Conservation (phyloP, 345 rosid genomes). For the Hirschfeldia incana region DNA sequence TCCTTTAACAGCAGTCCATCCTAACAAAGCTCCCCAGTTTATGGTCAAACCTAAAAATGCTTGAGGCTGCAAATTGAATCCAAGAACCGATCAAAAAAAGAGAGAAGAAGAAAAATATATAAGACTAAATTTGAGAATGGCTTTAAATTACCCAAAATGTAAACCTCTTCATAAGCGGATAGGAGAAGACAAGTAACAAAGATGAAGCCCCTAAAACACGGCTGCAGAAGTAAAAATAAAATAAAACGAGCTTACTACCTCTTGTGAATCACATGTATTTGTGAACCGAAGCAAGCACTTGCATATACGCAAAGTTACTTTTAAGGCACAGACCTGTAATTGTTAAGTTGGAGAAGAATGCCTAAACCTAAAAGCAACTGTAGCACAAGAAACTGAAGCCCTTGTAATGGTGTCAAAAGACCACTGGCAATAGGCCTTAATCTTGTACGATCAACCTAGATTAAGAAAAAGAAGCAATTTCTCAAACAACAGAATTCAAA, state of each 20-base stretch:
- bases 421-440: conserved; percentile 95
- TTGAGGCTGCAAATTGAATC: conserved; percentile 69
- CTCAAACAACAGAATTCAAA: not conserved
- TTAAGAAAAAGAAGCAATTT: not conserved
- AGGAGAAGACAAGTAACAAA: conserved; percentile 87
- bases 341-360: conserved; percentile 87
- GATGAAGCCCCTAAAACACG: conserved; percentile 82
- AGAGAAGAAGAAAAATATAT: not conserved
- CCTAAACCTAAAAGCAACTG: conserved; percentile 90
- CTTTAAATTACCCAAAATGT: conserved; percentile 76
- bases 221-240: conserved; percentile 54
- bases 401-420: conserved; percentile 77
- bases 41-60: conserved; percentile 87
- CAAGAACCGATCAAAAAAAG: conserved; percentile 5
- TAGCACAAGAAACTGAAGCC: conserved; percentile 75
- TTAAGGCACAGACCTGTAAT: conserved; percentile 58
- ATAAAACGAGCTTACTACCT: conserved; percentile 21
- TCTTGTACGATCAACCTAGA: conserved; percentile 86
- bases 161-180: conserved; percentile 92
- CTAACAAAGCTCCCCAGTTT: conserved; percentile 92
- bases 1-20: conserved; percentile 83
- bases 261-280: not conserved
- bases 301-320: not conserved
- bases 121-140: not conserved
- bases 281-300: conserved; percentile 6